Evolutionary conservation across 2,329 filamentous ascomycete genomes (phyloP), one percentile per base, ranked within the genome.

Genomic region (Cladosporium sp.): DNA sequence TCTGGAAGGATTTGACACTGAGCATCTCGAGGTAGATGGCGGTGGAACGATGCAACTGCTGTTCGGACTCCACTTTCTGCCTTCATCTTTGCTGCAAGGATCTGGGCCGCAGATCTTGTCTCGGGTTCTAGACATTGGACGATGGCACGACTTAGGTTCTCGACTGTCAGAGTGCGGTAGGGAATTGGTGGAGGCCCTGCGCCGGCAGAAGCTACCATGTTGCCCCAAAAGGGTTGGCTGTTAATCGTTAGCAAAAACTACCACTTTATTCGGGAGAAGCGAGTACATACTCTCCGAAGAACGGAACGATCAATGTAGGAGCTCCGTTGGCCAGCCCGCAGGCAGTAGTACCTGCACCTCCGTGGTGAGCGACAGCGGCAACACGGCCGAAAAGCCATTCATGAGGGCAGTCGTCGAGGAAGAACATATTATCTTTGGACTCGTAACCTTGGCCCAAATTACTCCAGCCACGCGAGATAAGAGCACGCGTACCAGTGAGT

Each of bases 181-280:
- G 91, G 91, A 16, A 96, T 82, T 0, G 92, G 92, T 70, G 95
- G 91, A 0, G 91, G 90, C 0, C 82, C 83, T 26, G 81, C 82
- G 1, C 80, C 79, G 2, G 81, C 77, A 49, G 72, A 71, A 7
- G 79, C 79, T 10, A 85, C 77, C 79, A 73, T 72, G 50, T 77
- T 70, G 8, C 80, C 83, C 83, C 83, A 85, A 68, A 85, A 85
- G 0, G 79, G 80, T 68, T 85, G 83, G 68, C 77, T 78, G 14
- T 6, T 6, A 29, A 29, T 29, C 1, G 23, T 52, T 52, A 52
- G 49, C 49, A 33, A 28, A 26, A 23, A 37, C 35, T 5, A 37
- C 11, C 16, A 5, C 35, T 16, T 78, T 5, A 77, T 76, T 35
- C 76, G 76, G 14, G 76, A 77, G 10, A 46, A 74, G 26, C 71